A percentile compares a stretch with the other conserved stretches of the same genome.
phyloP scores from a whole-genome alignment of 805 yeast species.

The Wickerhamomyces queroliae region DNA sequence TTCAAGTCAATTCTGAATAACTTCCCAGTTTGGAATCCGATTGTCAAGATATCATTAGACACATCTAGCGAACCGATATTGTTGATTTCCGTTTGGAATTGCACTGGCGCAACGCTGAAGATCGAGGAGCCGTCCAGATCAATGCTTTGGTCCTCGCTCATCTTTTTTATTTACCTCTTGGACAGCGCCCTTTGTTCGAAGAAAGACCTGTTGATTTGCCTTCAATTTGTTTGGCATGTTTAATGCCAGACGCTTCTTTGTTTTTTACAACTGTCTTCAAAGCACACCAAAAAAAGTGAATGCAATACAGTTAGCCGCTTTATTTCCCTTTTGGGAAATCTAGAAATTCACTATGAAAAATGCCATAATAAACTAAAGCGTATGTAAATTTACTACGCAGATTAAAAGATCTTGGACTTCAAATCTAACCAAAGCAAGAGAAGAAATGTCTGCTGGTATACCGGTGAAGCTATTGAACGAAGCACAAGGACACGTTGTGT shows the following conservation, averaged over 20 bases:
- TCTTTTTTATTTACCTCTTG: background rate
- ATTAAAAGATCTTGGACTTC: background rate
- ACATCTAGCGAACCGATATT: conserved; percentile 48
- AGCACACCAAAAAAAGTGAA: background rate
- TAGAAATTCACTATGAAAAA: background rate
- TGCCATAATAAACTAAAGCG: background rate
- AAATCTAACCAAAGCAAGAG: background rate
- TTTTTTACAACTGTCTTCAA: background rate
- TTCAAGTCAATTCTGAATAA: conserved; percentile 64
- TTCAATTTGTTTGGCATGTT: no score
- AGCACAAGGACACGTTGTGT: conserved; percentile 82
- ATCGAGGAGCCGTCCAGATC: conserved; percentile 11
- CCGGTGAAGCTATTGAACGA: conserved; percentile 86
- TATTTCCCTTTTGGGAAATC: background rate
- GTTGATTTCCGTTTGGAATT: conserved; percentile 42
- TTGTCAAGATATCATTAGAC: conserved; percentile 45
- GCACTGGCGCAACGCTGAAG: conserved; percentile 36
- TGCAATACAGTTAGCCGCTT: no score
- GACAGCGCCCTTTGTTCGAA: no score
- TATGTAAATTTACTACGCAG: background rate
- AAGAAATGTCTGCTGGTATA: conserved; percentile 47
- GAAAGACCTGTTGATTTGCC: no score
- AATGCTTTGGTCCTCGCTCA: conserved; percentile 5
- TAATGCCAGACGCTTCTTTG: background rate
- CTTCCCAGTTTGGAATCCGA: conserved; percentile 46